A percentile compares a stretch with the other conserved stretches of the same genome.
phyloP scores from a whole-genome alignment of 1,284 basidiomycete species.

The Rhodotorula sp. region DNA sequence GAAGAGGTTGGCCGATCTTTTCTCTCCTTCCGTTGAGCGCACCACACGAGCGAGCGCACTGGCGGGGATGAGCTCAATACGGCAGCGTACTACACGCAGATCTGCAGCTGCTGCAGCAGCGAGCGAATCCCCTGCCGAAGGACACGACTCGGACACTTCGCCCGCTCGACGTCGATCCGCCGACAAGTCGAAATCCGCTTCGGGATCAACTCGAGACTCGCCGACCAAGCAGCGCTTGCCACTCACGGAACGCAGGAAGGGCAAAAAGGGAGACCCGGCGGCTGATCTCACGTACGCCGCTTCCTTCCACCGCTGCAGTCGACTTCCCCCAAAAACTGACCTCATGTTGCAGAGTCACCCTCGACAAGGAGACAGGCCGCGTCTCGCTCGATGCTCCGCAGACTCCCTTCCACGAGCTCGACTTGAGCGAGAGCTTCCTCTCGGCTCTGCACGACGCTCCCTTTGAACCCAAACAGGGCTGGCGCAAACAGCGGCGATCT shows the following conservation, averaged over 20 bases:
- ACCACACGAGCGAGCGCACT: too few relatives aligned
- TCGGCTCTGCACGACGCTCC: slow-evolving; percentile 29
- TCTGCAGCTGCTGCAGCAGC: background rate
- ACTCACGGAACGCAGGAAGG: slow-evolving; percentile 9
- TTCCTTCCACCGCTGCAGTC: too few relatives aligned
- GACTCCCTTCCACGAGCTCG: slow-evolving; percentile 39
- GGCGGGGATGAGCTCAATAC: slow-evolving; percentile 1
- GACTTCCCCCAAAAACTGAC: background rate
- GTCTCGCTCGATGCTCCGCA: slow-evolving; percentile 25
- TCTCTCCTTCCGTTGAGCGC: too few relatives aligned
- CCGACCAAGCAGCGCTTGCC: slow-evolving; percentile 10
- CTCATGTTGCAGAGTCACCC: slow-evolving; percentile 3
- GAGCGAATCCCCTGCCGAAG: too few relatives aligned
- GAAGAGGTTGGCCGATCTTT: too few relatives aligned
- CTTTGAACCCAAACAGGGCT: slow-evolving; percentile 32
- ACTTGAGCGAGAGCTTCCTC: slow-evolving; percentile 36
- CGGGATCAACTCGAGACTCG: background rate
- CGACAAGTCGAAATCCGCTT: background rate
- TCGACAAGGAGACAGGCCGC: slow-evolving; percentile 26
- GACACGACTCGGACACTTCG: background rate
- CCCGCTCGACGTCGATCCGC: background rate
- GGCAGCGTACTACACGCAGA: background rate
- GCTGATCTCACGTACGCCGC: slow-evolving; percentile 4
- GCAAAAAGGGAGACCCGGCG: background rate
- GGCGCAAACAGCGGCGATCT: slow-evolving; percentile 7